Percentiles rank a stretch among this genome's conserved stretches.
These are phyloP conservation scores for Bryoerythrophyllum caledonicum DNA, from an alignment of 225 moss, liverwort and hornwort species.

Conservation along the genomic window DNA sequence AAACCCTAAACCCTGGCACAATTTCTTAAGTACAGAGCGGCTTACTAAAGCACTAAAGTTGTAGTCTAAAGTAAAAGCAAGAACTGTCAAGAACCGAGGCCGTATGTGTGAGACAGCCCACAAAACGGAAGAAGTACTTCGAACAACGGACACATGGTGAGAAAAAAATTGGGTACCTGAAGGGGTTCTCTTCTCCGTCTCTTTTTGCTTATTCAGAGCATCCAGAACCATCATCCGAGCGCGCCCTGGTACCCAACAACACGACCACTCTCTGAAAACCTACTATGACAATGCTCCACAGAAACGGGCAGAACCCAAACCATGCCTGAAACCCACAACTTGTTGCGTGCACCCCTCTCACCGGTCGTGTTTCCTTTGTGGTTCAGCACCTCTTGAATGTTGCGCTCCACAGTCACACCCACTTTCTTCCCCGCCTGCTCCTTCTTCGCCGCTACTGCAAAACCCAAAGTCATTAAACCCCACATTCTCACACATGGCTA, in stretches of 20 bases:
- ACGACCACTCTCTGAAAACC: neutral
- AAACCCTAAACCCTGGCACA: neutral
- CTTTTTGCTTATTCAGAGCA: neutral
- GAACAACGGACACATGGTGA: neutral
- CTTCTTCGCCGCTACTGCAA: constrained; percentile 35
- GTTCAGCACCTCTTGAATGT: constrained; percentile 40
- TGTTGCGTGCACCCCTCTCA: neutral
- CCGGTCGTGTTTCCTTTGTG: constrained; percentile 38
- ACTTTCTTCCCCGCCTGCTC: constrained; percentile 34
- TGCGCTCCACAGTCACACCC: constrained; percentile 27
- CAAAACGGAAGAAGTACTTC: neutral
- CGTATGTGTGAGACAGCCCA: neutral
- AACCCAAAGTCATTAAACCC: neutral
- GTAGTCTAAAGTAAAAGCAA: neutral
- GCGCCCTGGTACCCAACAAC: constrained; percentile 33
- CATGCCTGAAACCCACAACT: neutral
- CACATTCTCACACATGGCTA: no score
- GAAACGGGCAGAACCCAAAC: neutral
- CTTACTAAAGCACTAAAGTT: neutral
- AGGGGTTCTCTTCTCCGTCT: constrained; percentile 19
- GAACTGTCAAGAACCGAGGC: neutral
- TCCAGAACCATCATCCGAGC: constrained; percentile 28
- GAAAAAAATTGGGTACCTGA: constrained; percentile 26
- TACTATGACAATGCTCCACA: neutral
- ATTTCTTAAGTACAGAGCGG: neutral